Conservation (phyloP, 352 stramenopile genomes). For the Thalassiosira sp. region DNA sequence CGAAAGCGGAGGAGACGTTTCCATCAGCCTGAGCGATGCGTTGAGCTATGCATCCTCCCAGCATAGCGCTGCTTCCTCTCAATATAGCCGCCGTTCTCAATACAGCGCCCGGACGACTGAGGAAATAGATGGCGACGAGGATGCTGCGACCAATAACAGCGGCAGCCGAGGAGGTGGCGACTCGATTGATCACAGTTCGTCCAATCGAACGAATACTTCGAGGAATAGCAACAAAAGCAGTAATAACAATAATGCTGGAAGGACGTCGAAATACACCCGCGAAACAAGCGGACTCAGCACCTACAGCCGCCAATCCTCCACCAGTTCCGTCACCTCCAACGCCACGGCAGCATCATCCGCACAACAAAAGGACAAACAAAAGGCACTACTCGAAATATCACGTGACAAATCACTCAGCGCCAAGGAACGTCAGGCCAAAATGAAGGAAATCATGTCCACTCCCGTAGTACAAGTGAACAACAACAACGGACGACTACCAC, state of each 20-base stretch:
- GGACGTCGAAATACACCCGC: neutral
- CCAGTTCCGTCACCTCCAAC: neutral
- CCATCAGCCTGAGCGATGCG: neutral
- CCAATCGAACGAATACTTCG: no score
- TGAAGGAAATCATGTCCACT: slow-evolving; percentile 24
- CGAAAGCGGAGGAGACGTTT: no score
- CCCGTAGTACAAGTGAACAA: no score
- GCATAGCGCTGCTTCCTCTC: no score
- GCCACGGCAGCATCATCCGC: neutral
- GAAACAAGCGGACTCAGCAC: neutral
- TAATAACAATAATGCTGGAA: neutral
- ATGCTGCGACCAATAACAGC: neutral
- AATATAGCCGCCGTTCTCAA: neutral
- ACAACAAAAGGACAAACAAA: slow-evolving; percentile 17
- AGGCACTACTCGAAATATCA: slow-evolving; percentile 21
- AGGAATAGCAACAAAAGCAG: neutral
- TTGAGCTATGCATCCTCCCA: no score
- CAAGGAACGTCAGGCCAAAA: neutral
- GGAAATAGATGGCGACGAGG: neutral
- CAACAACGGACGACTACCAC: neutral
- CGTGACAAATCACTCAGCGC: slow-evolving; percentile 12
- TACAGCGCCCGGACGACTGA: neutral
- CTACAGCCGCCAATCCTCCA: no score
- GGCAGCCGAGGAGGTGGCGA: no score
- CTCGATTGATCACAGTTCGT: no score